These are phyloP conservation scores for Stygiomarasmius scandens DNA, from an alignment of 1,284 basidiomycete genomes.

Conservation along the genomic window DNA sequence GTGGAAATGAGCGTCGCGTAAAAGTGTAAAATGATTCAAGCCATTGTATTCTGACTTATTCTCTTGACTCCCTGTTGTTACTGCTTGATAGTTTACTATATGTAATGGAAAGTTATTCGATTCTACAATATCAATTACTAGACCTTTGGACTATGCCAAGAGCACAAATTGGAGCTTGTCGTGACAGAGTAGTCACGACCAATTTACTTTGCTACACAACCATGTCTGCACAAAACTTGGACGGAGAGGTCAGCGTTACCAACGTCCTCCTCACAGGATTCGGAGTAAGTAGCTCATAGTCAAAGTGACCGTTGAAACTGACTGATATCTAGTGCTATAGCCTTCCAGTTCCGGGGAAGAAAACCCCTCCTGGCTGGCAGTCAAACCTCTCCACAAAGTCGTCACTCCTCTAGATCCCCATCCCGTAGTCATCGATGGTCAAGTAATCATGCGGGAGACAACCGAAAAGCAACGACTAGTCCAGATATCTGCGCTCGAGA, in stretches of 20 bases:
- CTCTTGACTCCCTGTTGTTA: background rate
- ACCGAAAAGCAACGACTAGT: conserved; percentile 32
- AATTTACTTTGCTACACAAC: no score
- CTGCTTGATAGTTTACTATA: no score
- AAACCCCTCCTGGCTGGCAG: conserved; percentile 63
- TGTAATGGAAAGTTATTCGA: no score
- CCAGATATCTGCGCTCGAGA: conserved; percentile 61
- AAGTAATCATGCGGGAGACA: conserved; percentile 8
- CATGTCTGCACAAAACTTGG: no score
- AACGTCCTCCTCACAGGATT: conserved; percentile 26
- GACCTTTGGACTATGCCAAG: no score
- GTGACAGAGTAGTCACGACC: no score
- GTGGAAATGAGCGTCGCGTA: conserved; percentile 11
- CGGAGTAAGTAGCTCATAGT: conserved; percentile 16
- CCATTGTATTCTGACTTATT: background rate
- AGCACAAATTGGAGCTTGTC: no score
- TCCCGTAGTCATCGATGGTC: conserved; percentile 11
- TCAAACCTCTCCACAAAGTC: conserved; percentile 51
- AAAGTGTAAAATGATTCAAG: background rate
- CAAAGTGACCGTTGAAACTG: background rate
- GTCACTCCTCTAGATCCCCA: conserved; percentile 30
- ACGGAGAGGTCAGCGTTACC: conserved; percentile 8
- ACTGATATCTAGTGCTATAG: background rate
- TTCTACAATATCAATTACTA: no score
- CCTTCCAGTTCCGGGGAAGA: conserved; percentile 44